These are phyloP conservation scores for Choanephora cucurbitarum DNA, from an alignment of 371 early-diverging fungal genomes.

Conservation along the genomic window DNA sequence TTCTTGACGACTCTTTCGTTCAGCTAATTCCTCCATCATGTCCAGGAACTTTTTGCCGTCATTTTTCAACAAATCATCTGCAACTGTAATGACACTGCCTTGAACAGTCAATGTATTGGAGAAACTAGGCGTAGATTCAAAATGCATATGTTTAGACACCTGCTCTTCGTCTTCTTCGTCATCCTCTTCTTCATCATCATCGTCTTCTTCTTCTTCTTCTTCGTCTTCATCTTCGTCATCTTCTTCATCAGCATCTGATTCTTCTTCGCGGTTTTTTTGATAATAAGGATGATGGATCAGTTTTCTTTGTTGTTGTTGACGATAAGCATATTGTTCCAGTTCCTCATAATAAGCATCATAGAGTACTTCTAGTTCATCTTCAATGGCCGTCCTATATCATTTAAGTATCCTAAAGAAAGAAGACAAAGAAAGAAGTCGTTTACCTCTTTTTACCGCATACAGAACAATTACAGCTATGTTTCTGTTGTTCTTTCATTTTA, in stretches of 20 bases:
- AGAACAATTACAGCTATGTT: constrained; percentile 86
- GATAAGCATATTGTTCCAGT: constrained; percentile 84
- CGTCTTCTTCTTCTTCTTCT: constrained; percentile 41
- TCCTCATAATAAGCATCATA: constrained; percentile 94
- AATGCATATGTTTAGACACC: constrained; percentile 38
- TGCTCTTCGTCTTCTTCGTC: too few species aligned
- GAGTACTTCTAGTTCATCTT: constrained; percentile 86
- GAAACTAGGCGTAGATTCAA: constrained; percentile 34
- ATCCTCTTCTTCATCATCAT: constrained; percentile 53
- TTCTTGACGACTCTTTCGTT: constrained; percentile 79
- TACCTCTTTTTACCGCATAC: constrained; percentile 91
- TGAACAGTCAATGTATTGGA: constrained; percentile 1
- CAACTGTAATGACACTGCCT: constrained; percentile 86
- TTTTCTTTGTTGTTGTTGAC: constrained; percentile 56
- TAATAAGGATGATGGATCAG: constrained; percentile 13
- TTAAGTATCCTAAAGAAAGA: neutral
- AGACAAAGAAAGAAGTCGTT: neutral
- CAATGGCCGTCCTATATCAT: constrained; percentile 77
- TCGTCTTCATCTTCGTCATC: too few species aligned
- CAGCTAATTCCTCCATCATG: constrained; percentile 94
- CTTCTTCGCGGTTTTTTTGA: constrained; percentile 5
- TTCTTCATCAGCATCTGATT: constrained; percentile 28
- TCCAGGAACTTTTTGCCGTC: constrained; percentile 92
- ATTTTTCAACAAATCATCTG: constrained; percentile 89
- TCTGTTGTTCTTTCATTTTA: constrained; percentile 94